phyloP scores from a whole-genome alignment of 176 grass and related monocot species.

The Triticum dicoccoides region DNA sequence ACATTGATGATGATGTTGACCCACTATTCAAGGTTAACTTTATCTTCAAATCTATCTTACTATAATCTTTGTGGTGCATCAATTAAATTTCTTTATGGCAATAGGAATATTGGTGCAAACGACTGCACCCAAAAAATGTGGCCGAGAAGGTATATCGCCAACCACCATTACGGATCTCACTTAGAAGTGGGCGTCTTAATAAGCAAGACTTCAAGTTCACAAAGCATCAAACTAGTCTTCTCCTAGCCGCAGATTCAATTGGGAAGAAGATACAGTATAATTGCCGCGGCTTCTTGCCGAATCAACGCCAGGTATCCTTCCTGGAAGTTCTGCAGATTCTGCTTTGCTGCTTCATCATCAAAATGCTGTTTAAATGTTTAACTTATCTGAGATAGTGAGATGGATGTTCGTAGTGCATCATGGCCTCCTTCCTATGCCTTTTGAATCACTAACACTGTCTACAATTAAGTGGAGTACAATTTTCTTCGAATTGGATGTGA shows the following conservation, averaged over 20 bases:
- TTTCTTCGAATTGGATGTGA: not conserved
- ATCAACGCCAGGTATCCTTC: conserved; percentile 77
- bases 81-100: conserved; percentile 10
- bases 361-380: conserved; percentile 1
- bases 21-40: conserved; percentile 88
- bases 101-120: conserved; percentile 99
- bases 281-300: conserved; percentile 79
- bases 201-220: conserved; percentile 92
- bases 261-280: conserved; percentile 88
- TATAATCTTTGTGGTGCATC: conserved; percentile 15
- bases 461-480: not conserved
- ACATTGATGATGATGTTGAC: conserved; percentile 95
- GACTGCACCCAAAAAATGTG: conserved; percentile 94
- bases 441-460: not conserved
- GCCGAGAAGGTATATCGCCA: conserved; percentile 93
- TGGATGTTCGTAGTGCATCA: not conserved
- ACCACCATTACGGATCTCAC: conserved; percentile 71
- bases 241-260: conserved; percentile 72
- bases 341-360: conserved; percentile 1
- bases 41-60: conserved; percentile 5
- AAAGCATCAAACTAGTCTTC: conserved; percentile 79
- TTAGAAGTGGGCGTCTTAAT: conserved; percentile 75
- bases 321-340: conserved; percentile 7
- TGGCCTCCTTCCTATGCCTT: not conserved
- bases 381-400: not conserved